Conservation (phyloP, 2,329 filamentous ascomycete genomes). For the Xylaria sp. region DNA sequence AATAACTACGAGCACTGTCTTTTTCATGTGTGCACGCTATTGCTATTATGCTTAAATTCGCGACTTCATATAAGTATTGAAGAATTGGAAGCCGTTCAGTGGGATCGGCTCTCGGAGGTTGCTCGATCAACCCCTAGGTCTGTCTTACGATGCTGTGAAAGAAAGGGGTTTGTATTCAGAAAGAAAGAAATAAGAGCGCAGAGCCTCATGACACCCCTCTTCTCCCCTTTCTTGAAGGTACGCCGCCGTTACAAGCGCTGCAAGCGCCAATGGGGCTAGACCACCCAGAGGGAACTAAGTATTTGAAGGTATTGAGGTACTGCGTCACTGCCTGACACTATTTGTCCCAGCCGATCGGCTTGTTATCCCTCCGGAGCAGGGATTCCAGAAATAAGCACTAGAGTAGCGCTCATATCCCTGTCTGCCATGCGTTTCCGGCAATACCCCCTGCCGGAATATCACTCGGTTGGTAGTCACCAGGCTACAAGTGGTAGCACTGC, state of each 20-base stretch:
- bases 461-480: slow-evolving; percentile 18
- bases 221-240: slow-evolving; percentile 8
- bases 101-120: not conserved
- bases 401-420: slow-evolving; percentile 36
- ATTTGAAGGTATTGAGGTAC: slow-evolving; percentile 10
- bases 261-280: not conserved
- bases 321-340: not conserved
- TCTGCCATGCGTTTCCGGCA: slow-evolving; percentile 41
- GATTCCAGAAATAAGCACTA: slow-evolving; percentile 47
- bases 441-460: slow-evolving; percentile 31
- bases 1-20: not conserved
- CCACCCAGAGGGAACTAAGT: not conserved
- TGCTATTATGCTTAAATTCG: not conserved
- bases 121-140: not conserved
- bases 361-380: slow-evolving; percentile 48
- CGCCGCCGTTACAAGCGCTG: slow-evolving; percentile 1
- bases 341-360: slow-evolving; percentile 39
- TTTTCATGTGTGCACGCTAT: not conserved
- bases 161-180: slow-evolving; percentile 43
- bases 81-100: not conserved
- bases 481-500: slow-evolving; percentile 27
- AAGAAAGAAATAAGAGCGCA: slow-evolving; percentile 39
- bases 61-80: not conserved
- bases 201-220: slow-evolving; percentile 36
- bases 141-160: slow-evolving; percentile 34